A percentile compares a stretch with the other conserved stretches of the same genome.
Conservation (phyloP, 352 stramenopile species). For the Globisporangium mamillatum region DNA sequence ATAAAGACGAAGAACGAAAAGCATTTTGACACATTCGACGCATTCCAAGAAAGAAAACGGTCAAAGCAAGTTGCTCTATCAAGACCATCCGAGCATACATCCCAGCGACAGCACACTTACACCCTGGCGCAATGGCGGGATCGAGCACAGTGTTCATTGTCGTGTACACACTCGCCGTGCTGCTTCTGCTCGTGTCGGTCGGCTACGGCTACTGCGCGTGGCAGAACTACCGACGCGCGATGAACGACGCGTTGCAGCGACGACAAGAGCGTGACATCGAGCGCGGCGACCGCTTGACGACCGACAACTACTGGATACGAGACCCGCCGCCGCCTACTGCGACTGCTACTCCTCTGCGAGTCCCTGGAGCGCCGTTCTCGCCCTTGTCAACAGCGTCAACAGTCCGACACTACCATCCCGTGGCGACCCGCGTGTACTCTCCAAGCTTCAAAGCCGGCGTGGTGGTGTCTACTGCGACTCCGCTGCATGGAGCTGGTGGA, state of each 20-base stretch:
- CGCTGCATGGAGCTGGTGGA: not conserved
- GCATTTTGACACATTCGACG: not conserved
- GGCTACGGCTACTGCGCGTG: slow-evolving; percentile 30
- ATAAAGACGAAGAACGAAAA: not conserved
- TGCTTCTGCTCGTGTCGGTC: slow-evolving; percentile 26
- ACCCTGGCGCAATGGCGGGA: slow-evolving; percentile 6
- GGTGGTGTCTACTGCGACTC: not conserved
- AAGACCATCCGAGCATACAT: not conserved
- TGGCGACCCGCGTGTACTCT: slow-evolving; percentile 6
- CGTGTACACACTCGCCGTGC: slow-evolving; percentile 25
- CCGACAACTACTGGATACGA: slow-evolving; percentile 35
- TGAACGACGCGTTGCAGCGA: slow-evolving; percentile 26
- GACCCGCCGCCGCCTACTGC: not conserved
- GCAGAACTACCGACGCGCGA: slow-evolving; percentile 31
- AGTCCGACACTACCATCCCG: not conserved
- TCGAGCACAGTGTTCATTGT: slow-evolving; percentile 18
- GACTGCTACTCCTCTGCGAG: not conserved
- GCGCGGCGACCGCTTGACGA: slow-evolving; percentile 14
- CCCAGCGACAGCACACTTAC: not conserved
- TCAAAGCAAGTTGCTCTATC: no score
- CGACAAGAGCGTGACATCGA: slow-evolving; percentile 27
- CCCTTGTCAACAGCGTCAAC: not conserved
- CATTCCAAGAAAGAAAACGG: no score
- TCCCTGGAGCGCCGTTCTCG: not conserved
- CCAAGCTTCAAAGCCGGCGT: slow-evolving; percentile 6